Percentiles rank a stretch among this genome's conserved stretches.
Conservation (phyloP, 164 flowering plant genomes). For the Vitis rupestris region DNA sequence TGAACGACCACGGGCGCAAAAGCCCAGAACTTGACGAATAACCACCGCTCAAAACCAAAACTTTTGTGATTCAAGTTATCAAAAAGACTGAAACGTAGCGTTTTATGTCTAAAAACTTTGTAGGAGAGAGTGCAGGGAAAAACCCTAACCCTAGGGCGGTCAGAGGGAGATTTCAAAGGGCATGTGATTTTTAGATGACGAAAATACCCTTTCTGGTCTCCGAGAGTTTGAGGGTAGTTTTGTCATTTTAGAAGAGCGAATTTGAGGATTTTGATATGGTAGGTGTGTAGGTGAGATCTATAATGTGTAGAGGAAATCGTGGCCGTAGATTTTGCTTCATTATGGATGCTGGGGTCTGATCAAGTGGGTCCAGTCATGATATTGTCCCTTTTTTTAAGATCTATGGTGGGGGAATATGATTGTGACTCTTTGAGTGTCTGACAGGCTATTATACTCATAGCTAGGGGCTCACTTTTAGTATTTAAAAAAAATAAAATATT, state of each 20-base stretch:
- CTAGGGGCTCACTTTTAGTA: too few species aligned
- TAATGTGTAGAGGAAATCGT: too few species aligned
- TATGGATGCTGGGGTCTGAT: neutral
- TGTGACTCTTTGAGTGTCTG: too few species aligned
- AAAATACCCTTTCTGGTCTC: neutral
- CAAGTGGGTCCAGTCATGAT: neutral
- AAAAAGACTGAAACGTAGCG: too few species aligned
- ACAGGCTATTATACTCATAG: too few species aligned
- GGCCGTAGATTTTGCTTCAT: neutral
- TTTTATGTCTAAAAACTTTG: too few species aligned
- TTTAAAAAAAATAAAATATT: too few species aligned
- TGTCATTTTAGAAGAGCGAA: too few species aligned
- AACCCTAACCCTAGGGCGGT: neutral
- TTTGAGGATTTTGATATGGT: too few species aligned
- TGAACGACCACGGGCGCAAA: constrained; percentile 45
- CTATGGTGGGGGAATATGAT: neutral
- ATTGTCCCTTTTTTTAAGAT: neutral
- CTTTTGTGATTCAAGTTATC: neutral
- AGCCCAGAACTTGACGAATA: constrained; percentile 35
- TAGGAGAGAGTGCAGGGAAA: neutral
- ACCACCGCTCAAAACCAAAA: neutral
- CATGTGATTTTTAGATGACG: neutral
- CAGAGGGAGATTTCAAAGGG: neutral
- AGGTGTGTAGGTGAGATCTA: too few species aligned
- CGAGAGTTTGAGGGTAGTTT: too few species aligned